A percentile compares a stretch with the other conserved stretches of the same genome.
phyloP scores from a whole-genome alignment of 768 basidiomycete species.

The Collybia sp. region DNA sequence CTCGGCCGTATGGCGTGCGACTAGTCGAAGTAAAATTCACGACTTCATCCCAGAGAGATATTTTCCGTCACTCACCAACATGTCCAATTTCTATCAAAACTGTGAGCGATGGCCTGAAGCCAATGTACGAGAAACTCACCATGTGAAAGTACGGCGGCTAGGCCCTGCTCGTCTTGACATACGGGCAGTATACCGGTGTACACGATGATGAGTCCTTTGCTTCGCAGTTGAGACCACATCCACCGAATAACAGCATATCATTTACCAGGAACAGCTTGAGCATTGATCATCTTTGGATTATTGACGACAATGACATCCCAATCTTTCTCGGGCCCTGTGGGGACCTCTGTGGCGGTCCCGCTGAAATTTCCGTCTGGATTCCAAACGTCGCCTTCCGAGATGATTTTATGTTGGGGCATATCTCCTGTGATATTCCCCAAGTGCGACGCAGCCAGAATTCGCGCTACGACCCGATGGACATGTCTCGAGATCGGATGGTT shows the following conservation, averaged over 20 bases:
- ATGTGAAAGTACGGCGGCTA: slow-evolving; percentile 83
- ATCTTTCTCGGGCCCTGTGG: slow-evolving; percentile 28
- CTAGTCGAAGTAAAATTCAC: slow-evolving; percentile 17
- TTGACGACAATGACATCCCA: slow-evolving; percentile 81
- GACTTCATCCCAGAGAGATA: neutral
- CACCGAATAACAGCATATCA: neutral
- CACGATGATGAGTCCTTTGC: slow-evolving; percentile 69
- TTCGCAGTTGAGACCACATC: neutral
- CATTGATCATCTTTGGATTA: slow-evolving; percentile 68
- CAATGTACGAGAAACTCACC: slow-evolving; percentile 36
- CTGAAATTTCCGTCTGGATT: slow-evolving; percentile 26
- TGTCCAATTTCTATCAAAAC: slow-evolving; percentile 69
- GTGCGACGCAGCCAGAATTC: slow-evolving; percentile 66
- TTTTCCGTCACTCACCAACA: slow-evolving; percentile 37
- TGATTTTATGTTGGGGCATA: slow-evolving; percentile 14
- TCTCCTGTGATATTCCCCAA: slow-evolving; percentile 56
- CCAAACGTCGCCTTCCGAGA: slow-evolving; percentile 24
- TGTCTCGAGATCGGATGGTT: slow-evolving; percentile 62
- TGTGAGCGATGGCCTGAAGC: neutral
- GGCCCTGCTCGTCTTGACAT: slow-evolving; percentile 70
- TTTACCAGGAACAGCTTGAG: slow-evolving; percentile 69
- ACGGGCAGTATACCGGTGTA: slow-evolving; percentile 87
- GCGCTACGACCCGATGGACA: slow-evolving; percentile 64
- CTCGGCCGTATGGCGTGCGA: too few species aligned
- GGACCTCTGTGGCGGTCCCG: slow-evolving; percentile 9